phyloP scores from a whole-genome alignment of 768 basidiomycete genomes.

The Suillus lakei region DNA sequence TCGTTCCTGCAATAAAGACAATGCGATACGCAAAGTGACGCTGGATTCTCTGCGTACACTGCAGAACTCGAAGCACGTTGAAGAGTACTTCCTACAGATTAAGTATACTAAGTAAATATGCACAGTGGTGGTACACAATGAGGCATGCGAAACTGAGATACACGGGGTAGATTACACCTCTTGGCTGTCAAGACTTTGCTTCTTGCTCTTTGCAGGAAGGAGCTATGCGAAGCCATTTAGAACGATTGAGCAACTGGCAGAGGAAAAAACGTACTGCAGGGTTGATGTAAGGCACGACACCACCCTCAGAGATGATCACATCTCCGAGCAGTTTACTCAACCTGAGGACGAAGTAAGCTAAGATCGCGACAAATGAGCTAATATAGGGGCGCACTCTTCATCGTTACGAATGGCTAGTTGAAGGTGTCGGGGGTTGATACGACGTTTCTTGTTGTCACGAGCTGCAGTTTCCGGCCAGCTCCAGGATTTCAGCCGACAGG shows the following conservation, averaged over 20 bases:
- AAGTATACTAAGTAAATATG: slow-evolving; percentile 9
- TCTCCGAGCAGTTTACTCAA: slow-evolving; percentile 73
- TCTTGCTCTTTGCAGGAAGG: slow-evolving; percentile 36
- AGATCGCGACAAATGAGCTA: background rate
- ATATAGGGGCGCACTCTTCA: slow-evolving; percentile 64
- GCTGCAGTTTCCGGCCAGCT: slow-evolving; percentile 91
- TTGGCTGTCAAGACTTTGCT: slow-evolving; percentile 37
- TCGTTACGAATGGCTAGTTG: slow-evolving; percentile 96
- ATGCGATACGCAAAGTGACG: background rate
- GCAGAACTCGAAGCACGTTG: background rate
- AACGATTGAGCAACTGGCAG: background rate
- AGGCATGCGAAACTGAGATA: background rate
- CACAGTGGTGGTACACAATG: slow-evolving; percentile 1
- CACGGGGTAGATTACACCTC: slow-evolving; percentile 26
- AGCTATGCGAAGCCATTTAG: slow-evolving; percentile 19
- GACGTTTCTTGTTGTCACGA: slow-evolving; percentile 92
- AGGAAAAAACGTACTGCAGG: slow-evolving; percentile 45
- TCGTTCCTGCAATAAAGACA: background rate
- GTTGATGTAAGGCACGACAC: slow-evolving; percentile 86
- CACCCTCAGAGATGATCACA: slow-evolving; percentile 95
- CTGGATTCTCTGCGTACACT: background rate
- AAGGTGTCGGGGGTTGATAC: slow-evolving; percentile 94
- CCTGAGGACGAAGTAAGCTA: slow-evolving; percentile 36
- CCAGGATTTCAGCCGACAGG: slow-evolving; percentile 91
- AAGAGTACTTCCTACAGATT: background rate